These are phyloP conservation scores for Candida nemodendra DNA, from an alignment of 805 yeast species.

Conservation along the genomic window DNA sequence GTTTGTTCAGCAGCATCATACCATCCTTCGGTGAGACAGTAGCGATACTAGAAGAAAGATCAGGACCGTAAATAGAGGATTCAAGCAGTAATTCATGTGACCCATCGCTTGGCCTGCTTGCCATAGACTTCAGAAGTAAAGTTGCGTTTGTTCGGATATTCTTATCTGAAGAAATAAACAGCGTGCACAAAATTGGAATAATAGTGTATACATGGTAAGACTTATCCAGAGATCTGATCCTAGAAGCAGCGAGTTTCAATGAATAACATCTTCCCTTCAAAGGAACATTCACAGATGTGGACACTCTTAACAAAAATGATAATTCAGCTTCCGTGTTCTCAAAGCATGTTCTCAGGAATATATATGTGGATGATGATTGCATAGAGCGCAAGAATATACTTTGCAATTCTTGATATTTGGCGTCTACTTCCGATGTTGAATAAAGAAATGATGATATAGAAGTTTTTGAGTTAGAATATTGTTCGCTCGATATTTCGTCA, in stretches of 20 bases:
- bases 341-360: constrained; percentile 22
- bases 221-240: constrained; percentile 35
- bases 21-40: constrained; percentile 67
- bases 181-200: constrained; percentile 56
- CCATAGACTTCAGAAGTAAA: constrained; percentile 37
- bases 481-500: constrained; percentile 21
- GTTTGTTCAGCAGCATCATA: constrained; percentile 38
- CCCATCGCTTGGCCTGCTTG: constrained; percentile 32
- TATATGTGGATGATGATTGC: constrained; percentile 11
- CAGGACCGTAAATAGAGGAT: constrained; percentile 56
- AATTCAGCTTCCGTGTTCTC: constrained; percentile 32
- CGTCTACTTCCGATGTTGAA: constrained; percentile 28
- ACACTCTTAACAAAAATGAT: constrained; percentile 59
- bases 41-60: constrained; percentile 44
- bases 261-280: constrained; percentile 52
- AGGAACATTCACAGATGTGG: constrained; percentile 60
- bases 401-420: constrained; percentile 42
- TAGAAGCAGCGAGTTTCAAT: constrained; percentile 39
- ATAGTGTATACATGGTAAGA: constrained; percentile 45
- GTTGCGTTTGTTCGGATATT: constrained; percentile 47
- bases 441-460: constrained; percentile 36
- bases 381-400: constrained; percentile 46
- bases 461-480: constrained; percentile 13
- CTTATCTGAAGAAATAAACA: constrained; percentile 50
- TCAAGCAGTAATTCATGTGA: constrained; percentile 47